phyloP scores from a whole-genome alignment of 805 yeast species.

The Schwanniomyces sp. region DNA sequence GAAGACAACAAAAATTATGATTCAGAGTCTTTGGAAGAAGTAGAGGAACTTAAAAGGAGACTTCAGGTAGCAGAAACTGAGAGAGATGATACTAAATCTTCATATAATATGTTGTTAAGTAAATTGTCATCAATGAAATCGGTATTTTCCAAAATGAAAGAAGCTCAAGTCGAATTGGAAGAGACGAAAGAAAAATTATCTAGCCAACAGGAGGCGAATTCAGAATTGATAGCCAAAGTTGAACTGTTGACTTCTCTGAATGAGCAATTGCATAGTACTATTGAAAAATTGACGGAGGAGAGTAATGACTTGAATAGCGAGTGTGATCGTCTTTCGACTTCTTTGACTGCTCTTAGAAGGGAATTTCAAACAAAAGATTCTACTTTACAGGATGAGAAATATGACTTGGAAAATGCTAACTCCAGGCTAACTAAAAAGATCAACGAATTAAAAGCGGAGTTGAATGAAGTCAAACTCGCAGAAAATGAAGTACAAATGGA shows the following conservation, averaged over 20 bases:
- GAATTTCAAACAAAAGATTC: conserved; percentile 36
- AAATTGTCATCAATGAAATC: conserved; percentile 73
- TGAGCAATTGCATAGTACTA: conserved; percentile 12
- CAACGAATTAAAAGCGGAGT: conserved; percentile 39
- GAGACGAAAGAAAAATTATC: conserved; percentile 47
- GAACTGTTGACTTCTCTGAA: conserved; percentile 13
- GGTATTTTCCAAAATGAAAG: conserved; percentile 71
- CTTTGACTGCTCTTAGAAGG: conserved; percentile 37
- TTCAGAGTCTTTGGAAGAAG: neutral
- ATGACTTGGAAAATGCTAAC: conserved; percentile 38
- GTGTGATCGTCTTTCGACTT: conserved; percentile 49
- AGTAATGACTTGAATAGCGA: conserved; percentile 48
- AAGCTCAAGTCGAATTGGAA: conserved; percentile 62
- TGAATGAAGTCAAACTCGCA: conserved; percentile 40
- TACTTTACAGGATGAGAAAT: conserved; percentile 35
- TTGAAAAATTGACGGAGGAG: conserved; percentile 26
- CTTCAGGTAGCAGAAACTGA: conserved; percentile 41
- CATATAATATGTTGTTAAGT: conserved; percentile 61
- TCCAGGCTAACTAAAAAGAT: conserved; percentile 38
- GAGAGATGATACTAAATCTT: conserved; percentile 55
- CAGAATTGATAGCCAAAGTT: conserved; percentile 6
- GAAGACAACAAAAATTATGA: conserved; percentile 1
- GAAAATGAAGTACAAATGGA: conserved; percentile 39
- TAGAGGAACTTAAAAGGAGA: conserved; percentile 6
- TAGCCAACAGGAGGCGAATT: conserved; percentile 19